Conservation (phyloP, 768 basidiomycete species). For the Coprinellus micaceus region DNA sequence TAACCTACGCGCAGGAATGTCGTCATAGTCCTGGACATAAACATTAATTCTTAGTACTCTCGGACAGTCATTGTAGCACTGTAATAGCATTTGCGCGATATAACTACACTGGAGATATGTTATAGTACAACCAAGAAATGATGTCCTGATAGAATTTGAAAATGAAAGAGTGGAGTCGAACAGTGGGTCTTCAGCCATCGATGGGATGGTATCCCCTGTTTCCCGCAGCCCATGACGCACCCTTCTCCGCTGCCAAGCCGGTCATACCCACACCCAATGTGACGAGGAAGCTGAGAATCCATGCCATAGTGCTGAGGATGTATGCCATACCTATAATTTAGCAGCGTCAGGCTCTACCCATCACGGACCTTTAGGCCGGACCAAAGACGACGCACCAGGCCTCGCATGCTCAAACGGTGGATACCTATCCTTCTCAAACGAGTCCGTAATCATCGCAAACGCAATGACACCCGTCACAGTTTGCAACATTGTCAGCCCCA, state of each 20-base stretch:
- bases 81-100: neutral
- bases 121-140: neutral
- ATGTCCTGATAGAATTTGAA: neutral
- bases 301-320: conserved; percentile 55
- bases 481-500: conserved; percentile 59
- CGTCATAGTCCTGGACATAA: conserved; percentile 8
- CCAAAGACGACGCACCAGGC: conserved; percentile 52
- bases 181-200: neutral
- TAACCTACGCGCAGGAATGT: conserved; percentile 74
- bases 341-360: too few relatives aligned
- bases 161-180: neutral
- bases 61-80: neutral
- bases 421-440: conserved; percentile 45
- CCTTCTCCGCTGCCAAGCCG: conserved; percentile 58
- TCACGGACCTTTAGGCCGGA: too few relatives aligned
- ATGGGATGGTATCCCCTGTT: conserved; percentile 60
- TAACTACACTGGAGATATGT: neutral
- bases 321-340: conserved; percentile 61
- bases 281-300: conserved; percentile 54
- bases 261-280: conserved; percentile 54
- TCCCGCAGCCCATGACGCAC: conserved; percentile 73
- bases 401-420: conserved; percentile 54
- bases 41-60: neutral
- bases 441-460: conserved; percentile 61
- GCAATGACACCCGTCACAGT: conserved; percentile 42